phyloP scores from a whole-genome alignment of 768 basidiomycete species.

The Lentinula lateritia region DNA sequence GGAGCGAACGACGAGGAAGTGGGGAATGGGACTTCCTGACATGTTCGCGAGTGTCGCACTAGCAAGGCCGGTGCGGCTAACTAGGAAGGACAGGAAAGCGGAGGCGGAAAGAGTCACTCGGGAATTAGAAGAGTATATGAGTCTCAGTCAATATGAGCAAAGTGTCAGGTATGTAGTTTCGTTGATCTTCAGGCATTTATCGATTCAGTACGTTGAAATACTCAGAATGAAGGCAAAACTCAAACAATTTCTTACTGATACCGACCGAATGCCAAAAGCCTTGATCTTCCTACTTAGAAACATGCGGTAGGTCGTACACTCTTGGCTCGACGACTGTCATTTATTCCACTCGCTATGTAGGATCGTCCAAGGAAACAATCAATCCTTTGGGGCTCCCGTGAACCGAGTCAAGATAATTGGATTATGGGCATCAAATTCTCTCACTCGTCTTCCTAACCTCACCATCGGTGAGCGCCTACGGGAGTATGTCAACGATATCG shows the following conservation, averaged over 20 bases:
- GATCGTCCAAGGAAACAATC: constrained; percentile 71
- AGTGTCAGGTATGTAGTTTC: constrained; percentile 35
- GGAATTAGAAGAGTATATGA: constrained; percentile 21
- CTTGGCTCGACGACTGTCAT: neutral
- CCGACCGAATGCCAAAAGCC: constrained; percentile 74
- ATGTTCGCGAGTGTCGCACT: constrained; percentile 70
- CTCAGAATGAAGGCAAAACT: constrained; percentile 55
- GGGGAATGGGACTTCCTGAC: constrained; percentile 58
- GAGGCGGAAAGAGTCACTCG: constrained; percentile 4
- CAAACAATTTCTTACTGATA: constrained; percentile 63
- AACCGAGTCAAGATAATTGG: constrained; percentile 90
- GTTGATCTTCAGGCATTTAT: neutral
- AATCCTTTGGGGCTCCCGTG: constrained; percentile 78
- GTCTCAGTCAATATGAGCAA: constrained; percentile 60
- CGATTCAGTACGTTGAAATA: neutral
- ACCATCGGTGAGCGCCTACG: constrained; percentile 33
- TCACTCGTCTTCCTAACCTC: constrained; percentile 40
- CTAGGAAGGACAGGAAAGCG: constrained; percentile 25
- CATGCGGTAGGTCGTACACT: constrained; percentile 44
- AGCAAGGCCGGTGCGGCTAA: constrained; percentile 52
- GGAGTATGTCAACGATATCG: constrained; percentile 53
- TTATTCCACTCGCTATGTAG: constrained; percentile 10
- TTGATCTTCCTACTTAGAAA: constrained; percentile 73
- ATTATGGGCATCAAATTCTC: constrained; percentile 70
- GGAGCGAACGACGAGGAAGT: constrained; percentile 38